A percentile compares a stretch with the other conserved stretches of the same genome.
Conservation (phyloP, 2,329 filamentous ascomycete genomes). For the Onygena corvina region DNA sequence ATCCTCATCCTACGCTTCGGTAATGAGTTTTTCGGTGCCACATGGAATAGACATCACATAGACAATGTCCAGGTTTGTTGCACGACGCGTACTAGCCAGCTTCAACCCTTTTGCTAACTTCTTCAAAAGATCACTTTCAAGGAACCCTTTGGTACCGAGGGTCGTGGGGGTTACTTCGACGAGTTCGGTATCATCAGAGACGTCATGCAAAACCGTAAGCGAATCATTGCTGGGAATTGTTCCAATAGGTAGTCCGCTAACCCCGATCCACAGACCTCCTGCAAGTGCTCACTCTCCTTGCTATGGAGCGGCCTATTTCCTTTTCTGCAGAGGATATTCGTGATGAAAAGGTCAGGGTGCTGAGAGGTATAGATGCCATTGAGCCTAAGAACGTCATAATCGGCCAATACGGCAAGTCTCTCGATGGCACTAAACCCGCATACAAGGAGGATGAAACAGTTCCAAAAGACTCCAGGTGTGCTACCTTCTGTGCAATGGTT, state of each 20-base stretch:
- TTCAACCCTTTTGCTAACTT: neutral
- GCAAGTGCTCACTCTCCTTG: constrained; percentile 86
- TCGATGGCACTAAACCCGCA: constrained; percentile 89
- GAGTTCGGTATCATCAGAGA: constrained; percentile 99
- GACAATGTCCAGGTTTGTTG: constrained; percentile 71
- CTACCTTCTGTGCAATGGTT: constrained; percentile 93
- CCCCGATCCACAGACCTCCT: constrained; percentile 51
- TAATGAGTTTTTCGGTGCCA: constrained; percentile 96
- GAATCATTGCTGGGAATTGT: neutral
- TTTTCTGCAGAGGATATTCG: constrained; percentile 97
- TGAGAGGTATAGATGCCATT: constrained; percentile 83
- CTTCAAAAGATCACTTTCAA: constrained; percentile 74
- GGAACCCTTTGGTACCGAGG: constrained; percentile 97
- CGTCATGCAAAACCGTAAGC: constrained; percentile 91
- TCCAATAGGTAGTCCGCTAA: neutral
- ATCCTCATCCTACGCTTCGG: constrained; percentile 95
- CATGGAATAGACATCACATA: constrained; percentile 98
- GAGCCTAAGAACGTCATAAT: constrained; percentile 99
- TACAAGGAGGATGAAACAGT: constrained; percentile 99
- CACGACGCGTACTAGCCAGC: neutral
- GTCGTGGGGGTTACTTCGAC: constrained; percentile 95
- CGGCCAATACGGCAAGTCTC: constrained; percentile 90
- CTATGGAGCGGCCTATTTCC: constrained; percentile 96
- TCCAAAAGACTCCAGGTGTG: constrained; percentile 91
- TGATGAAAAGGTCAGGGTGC: constrained; percentile 92